These are phyloP conservation scores for Acanthamoeba sp. DNA, from an alignment of 208 protist genomes.

Conservation along the genomic window DNA sequence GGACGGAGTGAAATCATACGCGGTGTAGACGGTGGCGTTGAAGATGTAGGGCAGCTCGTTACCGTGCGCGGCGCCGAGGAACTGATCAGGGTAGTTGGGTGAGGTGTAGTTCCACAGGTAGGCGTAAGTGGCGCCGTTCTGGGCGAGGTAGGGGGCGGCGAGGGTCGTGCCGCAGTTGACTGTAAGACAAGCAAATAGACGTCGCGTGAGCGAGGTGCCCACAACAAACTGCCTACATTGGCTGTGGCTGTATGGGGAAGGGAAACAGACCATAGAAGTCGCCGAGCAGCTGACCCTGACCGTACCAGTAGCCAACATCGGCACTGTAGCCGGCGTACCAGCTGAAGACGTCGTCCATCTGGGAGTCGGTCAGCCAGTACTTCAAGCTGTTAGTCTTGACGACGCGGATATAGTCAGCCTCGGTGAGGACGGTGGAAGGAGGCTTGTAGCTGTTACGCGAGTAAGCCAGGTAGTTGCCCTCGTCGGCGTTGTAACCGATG, in stretches of 20 bases:
- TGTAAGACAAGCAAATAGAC: too few relatives aligned
- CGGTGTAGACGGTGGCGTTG: neutral
- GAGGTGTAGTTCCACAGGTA: neutral
- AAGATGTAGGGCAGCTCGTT: neutral
- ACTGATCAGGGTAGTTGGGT: neutral
- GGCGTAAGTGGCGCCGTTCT: neutral
- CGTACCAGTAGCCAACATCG: neutral
- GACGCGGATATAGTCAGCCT: neutral
- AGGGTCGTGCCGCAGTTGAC: too few relatives aligned
- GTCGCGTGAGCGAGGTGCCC: too few relatives aligned
- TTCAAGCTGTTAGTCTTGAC: neutral
- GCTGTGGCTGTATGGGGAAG: too few relatives aligned
- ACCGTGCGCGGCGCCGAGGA: neutral
- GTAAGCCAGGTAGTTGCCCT: neutral
- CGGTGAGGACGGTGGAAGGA: neutral
- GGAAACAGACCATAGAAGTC: too few relatives aligned
- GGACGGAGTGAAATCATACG: neutral
- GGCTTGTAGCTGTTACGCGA: neutral
- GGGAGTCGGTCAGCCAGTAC: neutral
- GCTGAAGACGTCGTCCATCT: neutral
- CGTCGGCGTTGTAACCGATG: neutral
- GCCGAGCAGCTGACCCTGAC: too few relatives aligned
- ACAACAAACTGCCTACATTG: too few relatives aligned
- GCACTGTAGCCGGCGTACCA: neutral
- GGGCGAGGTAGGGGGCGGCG: too few relatives aligned